Percentiles rank a stretch among this genome's conserved stretches.
These are phyloP conservation scores for Suhomyces choctaworum DNA, from an alignment of 1,139 yeast genomes.

Conservation along the genomic window DNA sequence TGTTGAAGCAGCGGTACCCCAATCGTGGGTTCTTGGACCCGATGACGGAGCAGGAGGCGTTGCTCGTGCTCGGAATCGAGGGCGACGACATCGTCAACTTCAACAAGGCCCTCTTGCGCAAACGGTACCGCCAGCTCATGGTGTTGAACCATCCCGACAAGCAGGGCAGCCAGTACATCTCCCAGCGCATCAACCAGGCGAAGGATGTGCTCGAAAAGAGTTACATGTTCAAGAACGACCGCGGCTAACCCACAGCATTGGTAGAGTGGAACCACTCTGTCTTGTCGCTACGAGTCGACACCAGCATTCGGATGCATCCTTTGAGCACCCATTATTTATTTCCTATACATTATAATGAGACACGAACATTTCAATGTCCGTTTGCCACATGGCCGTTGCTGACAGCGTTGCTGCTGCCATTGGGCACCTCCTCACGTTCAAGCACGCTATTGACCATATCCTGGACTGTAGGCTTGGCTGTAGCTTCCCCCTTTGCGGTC, in stretches of 20 bases:
- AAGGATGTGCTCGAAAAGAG: slow-evolving; percentile 63
- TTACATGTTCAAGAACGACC: slow-evolving; percentile 35
- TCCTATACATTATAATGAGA: slow-evolving; percentile 3
- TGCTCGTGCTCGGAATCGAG: slow-evolving; percentile 53
- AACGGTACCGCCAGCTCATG: slow-evolving; percentile 64
- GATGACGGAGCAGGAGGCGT: slow-evolving; percentile 65
- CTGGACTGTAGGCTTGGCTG: not conserved
- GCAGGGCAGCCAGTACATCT: slow-evolving; percentile 70
- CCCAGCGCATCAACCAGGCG: slow-evolving; percentile 77
- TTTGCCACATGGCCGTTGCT: slow-evolving; percentile 2
- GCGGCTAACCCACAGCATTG: not conserved
- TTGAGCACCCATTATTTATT: not conserved
- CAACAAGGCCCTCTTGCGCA: slow-evolving; percentile 46
- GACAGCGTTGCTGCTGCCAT: not conserved
- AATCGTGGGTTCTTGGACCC: slow-evolving; percentile 48
- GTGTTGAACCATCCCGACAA: slow-evolving; percentile 72
- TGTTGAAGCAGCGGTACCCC: slow-evolving; percentile 37
- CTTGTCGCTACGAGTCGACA: too few species aligned
- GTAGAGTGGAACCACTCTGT: too few species aligned
- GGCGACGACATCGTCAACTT: slow-evolving; percentile 51
- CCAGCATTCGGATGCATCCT: too few species aligned
- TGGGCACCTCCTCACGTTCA: slow-evolving; percentile 1
- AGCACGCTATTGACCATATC: slow-evolving; percentile 6
- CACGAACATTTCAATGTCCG: slow-evolving; percentile 2
- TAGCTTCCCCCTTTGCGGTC: not conserved